Evolutionary conservation across 495 filamentous ascomycete genomes (phyloP), one percentile per base, ranked within the genome.

Genomic region (Schizothecium vesticola): DNA sequence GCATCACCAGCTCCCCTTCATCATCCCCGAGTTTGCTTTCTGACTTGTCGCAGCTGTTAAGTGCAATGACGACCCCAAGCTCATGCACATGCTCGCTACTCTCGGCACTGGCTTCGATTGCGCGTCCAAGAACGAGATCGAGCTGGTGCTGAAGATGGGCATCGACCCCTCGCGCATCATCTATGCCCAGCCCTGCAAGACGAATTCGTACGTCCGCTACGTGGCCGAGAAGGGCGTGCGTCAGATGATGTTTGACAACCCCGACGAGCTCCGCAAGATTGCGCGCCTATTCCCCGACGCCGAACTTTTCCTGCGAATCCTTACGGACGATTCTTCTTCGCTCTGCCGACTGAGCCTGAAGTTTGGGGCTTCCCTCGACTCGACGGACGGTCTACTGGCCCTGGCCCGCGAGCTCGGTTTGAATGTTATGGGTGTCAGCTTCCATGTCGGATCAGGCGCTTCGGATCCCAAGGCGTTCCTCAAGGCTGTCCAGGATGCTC

Each of bases 181-280:
- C 80, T 99, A 97, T 75, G 96, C 95, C 61, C 96, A 99, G 78
- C 95, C 95, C 57, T 98, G 96, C 90, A 98, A 98, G 86, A 97
- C 95, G 75, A 96, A 96, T 80, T 97, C 94, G 55, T 97, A 97
- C 80, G 84, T 98, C 69, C 92, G 93, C 73, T 96, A 92, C 73
- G 94, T 94, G 63, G 86, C 89, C 66, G 85, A 88, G 76, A 78
- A 90, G 65, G 90, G 89, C 68, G 94, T 99, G 73, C 96, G 92
- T 82, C 93, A 97, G 84, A 98, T 99, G 93, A 98, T 95, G 12
- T 97, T 98, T 73, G 95, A 99, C 83, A 97, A 98, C 73, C 88
- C 92, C 70, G 95, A 98, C 75, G 96, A 99, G 83, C 87, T 99
- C 36, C 92, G 94, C 86, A 98, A 99, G 85, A 95, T 96, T 80